Base-by-base conservation (phyloP, 2,329 filamentous ascomycete species). In the Madurella mycetomatis region DNA sequence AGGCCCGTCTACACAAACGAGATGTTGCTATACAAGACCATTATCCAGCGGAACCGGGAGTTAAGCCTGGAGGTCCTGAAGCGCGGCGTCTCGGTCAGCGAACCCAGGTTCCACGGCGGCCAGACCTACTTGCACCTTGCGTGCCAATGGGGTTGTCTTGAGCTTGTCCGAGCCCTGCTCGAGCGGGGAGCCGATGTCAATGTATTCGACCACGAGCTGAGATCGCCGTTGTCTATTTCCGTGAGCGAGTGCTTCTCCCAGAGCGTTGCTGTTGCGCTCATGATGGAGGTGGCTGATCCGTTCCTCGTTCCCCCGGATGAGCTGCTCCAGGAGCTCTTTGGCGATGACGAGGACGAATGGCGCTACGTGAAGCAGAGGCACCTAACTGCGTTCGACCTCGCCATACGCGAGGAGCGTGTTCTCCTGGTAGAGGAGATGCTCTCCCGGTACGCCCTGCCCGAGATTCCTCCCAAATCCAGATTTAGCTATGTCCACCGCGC, bases 111-210 rank as follows among this genome's bases (percentile, higher is more conserved):
- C 51, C 55, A 56, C 41, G 59, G 58, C 40, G 54, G 53, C 37
- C 55, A 59, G 51, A 64, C 62, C 2, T 61, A 54, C 47, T 54
- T 64, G 8, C 62, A 64, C 39, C 51, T 62, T 13, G 62, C 61
- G 11, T 58, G 56, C 40, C 54, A 58, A 19, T 63, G 57, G 58
- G 59, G 60, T 25, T 54, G 59, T 5, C 16, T 47, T 3, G 54
- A 59, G 5, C 56, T 64, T 5, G 57, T 62, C 11, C 52, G 51
- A 31, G 60, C 56, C 12, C 51, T 64, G n/a, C 43, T 64, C 11
- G 60, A 64, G 45, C 55, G 60, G 2, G 62, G 51, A 8, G 62
- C 62, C 40, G 60, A 61, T 11, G 59, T 62, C 15, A 41, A 64
- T 47, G 60, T 60, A 4, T 64, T 64, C 16, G 60, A 64, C 51